Base-by-base conservation (phyloP, 1,139 yeast species). In the Pichia sp. region DNA sequence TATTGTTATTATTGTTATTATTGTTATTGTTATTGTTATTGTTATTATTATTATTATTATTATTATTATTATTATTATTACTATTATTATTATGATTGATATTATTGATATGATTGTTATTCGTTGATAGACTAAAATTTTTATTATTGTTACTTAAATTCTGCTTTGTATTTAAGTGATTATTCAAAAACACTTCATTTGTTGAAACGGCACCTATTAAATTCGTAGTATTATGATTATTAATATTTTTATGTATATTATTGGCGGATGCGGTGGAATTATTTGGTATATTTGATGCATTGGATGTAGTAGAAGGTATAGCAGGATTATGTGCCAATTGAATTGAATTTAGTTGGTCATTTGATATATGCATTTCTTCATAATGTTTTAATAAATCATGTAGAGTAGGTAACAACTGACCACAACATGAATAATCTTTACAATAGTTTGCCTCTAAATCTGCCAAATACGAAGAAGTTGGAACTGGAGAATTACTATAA, bases 341-440 rank as follows among this genome's bases (percentile, higher is more conserved):
- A 16, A 27, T 25, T 9, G 44, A 28, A 27, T 42, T 25, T 18
- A 42, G 14, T 42, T 28, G 30, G 27, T 41, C 44, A 27, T 25
- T 19, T 22, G 33, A 25, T 8, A 91, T 91, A 69, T 93, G 99
- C 44, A 95, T 91, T 69, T 93, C 98, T 68, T 95, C 99, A 67
- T 93, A 95, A 68, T 93, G 99, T 62, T 95, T 83, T 59, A 93
- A 76, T 58, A 93, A 75, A 69, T 93, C 99, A 69, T 93, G 99
- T 59, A 93, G 74, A 14, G 96, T 91, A 36, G 98, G 98, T 54
- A 95, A 76, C 44, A 86, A 74, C 67, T 87, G 86, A 34, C 98
- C 99, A 72, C 99, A 93, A 69, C 99, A 93, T 54, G 91, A 83
- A 70, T 93, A 93, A 71, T 93, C 99, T 68, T 87, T 88, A 69